A percentile compares a stretch with the other conserved stretches of the same genome.
Conservation (phyloP, 805 yeast species). For the Priceomyces medius region DNA sequence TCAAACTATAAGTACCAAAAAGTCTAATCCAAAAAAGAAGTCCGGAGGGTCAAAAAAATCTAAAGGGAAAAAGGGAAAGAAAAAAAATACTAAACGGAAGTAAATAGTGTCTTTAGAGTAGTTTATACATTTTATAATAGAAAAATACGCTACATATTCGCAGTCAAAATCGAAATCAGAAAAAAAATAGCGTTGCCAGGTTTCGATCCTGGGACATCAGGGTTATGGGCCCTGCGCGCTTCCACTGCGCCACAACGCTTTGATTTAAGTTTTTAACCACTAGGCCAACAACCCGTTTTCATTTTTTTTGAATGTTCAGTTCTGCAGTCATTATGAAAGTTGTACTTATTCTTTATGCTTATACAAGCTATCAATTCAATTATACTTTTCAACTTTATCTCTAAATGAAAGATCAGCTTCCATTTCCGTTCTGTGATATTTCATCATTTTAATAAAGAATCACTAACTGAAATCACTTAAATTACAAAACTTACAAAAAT, state of each 20-base stretch:
- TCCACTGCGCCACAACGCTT: conserved; percentile 98
- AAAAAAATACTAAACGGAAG: conserved; percentile 2
- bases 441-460: too few relatives aligned
- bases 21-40: background rate
- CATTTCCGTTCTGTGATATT: too few relatives aligned
- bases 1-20: background rate
- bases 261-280: background rate
- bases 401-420: too few relatives aligned
- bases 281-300: background rate
- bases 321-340: too few relatives aligned
- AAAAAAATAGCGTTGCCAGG: conserved; percentile 82
- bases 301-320: too few relatives aligned
- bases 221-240: conserved; percentile 99
- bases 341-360: too few relatives aligned
- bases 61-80: conserved; percentile 2
- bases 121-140: background rate
- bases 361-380: too few relatives aligned
- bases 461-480: too few relatives aligned
- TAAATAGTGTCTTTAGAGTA: background rate
- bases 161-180: conserved; percentile 2
- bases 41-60: conserved; percentile 1
- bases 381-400: too few relatives aligned
- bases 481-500: too few relatives aligned
- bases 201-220: conserved; percentile 98
- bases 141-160: background rate